Conservation (phyloP, 495 filamentous ascomycete genomes). For the Chaetomium tenue region DNA sequence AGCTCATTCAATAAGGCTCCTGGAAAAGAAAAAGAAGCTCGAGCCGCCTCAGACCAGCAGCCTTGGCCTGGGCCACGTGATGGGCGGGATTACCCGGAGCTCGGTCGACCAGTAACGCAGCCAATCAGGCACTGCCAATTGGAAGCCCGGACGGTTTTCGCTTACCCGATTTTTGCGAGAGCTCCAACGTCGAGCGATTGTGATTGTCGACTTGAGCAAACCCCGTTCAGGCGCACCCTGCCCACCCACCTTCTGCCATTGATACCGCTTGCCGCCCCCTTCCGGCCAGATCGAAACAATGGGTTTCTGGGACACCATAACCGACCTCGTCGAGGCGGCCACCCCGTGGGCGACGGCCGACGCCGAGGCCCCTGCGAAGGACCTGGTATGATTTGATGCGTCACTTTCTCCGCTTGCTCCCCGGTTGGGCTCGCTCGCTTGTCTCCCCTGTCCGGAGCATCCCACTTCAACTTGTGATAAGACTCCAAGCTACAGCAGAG, state of each 20-base stretch:
- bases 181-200: slow-evolving; percentile 40
- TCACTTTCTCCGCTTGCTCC: slow-evolving; percentile 17
- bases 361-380: slow-evolving; percentile 52
- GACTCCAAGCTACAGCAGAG: background rate
- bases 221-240: slow-evolving; percentile 32
- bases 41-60: background rate
- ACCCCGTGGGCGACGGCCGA: slow-evolving; percentile 55
- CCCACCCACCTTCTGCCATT: slow-evolving; percentile 38
- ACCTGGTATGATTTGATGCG: slow-evolving; percentile 24
- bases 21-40: background rate
- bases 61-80: slow-evolving; percentile 20
- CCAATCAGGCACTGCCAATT: slow-evolving; percentile 51
- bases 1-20: background rate
- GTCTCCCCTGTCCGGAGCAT: background rate
- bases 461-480: too few species aligned
- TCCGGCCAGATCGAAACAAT: slow-evolving; percentile 39
- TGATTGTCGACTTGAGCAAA: slow-evolving; percentile 30
- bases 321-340: slow-evolving; percentile 55
- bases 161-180: slow-evolving; percentile 38
- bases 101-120: slow-evolving; percentile 15
- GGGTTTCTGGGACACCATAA: slow-evolving; percentile 57
- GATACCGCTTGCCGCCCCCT: slow-evolving; percentile 35
- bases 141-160: slow-evolving; percentile 46
- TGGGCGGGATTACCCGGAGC: slow-evolving; percentile 22
- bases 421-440: background rate